Evolutionary conservation across 495 filamentous ascomycete genomes (phyloP).

Genomic region (Geopyxis carbonaria): DNA sequence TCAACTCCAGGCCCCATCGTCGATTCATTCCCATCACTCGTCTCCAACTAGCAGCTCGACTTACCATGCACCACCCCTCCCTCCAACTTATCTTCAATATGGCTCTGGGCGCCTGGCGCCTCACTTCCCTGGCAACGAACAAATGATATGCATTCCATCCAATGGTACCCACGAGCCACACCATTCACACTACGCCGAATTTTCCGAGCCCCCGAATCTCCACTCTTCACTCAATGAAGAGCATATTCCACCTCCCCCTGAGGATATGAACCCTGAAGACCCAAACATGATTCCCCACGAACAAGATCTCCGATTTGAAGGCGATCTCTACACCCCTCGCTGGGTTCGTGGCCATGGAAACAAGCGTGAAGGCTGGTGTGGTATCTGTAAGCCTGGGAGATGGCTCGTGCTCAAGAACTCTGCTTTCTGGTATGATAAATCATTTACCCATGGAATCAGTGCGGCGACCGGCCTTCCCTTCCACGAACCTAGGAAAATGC

Average conservation of each 20-base stretch:
- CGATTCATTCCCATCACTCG: conserved; percentile 34
- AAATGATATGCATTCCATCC: conserved; percentile 19
- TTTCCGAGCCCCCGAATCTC: conserved; percentile 53
- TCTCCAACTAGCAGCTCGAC: too few species aligned
- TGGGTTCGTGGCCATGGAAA: conserved; percentile 69
- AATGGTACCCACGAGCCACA: conserved; percentile 44
- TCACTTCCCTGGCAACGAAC: not conserved
- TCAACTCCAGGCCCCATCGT: conserved; percentile 19
- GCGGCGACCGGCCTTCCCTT: conserved; percentile 58
- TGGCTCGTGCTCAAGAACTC: conserved; percentile 74
- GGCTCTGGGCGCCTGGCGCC: conserved; percentile 27
- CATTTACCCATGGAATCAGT: conserved; percentile 64
- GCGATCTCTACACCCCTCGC: conserved; percentile 58
- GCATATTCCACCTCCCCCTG: conserved; percentile 47
- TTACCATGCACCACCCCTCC: conserved; percentile 35
- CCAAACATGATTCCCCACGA: conserved; percentile 52
- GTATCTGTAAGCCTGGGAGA: conserved; percentile 62
- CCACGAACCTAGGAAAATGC: conserved; percentile 50
- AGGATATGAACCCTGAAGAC: conserved; percentile 59
- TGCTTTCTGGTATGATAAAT: conserved; percentile 77
- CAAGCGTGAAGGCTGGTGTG: conserved; percentile 72
- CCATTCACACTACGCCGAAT: conserved; percentile 45
- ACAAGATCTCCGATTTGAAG: conserved; percentile 60
- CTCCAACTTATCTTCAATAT: conserved; percentile 32
- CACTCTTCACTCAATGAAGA: conserved; percentile 52